phyloP scores from a whole-genome alignment of 345 rosid species.

The Populus alba region DNA sequence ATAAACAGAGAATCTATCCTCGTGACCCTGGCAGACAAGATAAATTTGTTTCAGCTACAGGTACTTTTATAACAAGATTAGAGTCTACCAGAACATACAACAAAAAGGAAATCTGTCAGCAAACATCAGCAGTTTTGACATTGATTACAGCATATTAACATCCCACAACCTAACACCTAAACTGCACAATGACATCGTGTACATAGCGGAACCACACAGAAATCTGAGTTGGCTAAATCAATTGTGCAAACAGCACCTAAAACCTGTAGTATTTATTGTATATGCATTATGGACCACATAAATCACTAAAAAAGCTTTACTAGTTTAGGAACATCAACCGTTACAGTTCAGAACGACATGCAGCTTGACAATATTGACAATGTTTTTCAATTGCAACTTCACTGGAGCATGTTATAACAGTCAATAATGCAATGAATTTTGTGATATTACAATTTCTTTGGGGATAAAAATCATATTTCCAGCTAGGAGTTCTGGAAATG shows the following conservation, averaged over 20 bases:
- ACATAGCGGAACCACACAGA: neutral
- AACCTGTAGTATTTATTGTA: neutral
- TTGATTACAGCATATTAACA: neutral
- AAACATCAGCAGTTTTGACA: neutral
- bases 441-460: neutral
- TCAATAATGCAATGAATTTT: neutral
- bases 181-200: neutral
- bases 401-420: neutral
- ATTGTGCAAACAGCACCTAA: neutral
- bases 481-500: neutral
- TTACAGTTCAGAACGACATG: neutral
- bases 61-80: neutral
- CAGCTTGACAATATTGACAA: neutral
- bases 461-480: neutral
- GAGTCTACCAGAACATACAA: neutral
- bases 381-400: neutral
- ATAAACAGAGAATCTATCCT: conserved; percentile 71
- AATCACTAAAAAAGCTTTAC: neutral
- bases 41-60: conserved; percentile 7
- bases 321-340: neutral
- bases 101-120: neutral
- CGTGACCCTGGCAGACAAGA: conserved; percentile 59
- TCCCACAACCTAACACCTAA: neutral
- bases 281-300: neutral
- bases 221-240: neutral